Conservation (phyloP, 2,329 filamentous ascomycete species). For the Pseudodiploospora longispora region DNA sequence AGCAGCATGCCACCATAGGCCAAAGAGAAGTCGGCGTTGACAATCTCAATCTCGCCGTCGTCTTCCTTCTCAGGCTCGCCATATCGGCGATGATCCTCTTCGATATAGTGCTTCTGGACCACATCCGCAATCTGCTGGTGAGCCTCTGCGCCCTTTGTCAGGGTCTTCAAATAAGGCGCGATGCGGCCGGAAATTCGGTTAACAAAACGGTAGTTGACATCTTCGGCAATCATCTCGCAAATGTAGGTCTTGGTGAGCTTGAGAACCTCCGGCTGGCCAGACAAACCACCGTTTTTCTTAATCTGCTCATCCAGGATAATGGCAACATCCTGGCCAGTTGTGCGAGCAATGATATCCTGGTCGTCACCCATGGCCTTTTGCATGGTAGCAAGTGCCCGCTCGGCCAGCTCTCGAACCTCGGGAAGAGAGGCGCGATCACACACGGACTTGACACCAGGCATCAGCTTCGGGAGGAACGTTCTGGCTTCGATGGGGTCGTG, state of each 20-base stretch:
- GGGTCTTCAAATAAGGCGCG: conserved; percentile 63
- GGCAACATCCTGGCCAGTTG: conserved; percentile 63
- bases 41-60: conserved; percentile 88
- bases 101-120: conserved; percentile 70
- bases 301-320: conserved; percentile 69
- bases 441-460: conserved; percentile 86
- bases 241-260: conserved; percentile 65
- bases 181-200: conserved; percentile 62
- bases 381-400: conserved; percentile 76
- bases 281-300: conserved; percentile 57
- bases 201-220: conserved; percentile 75
- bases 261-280: conserved; percentile 54
- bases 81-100: conserved; percentile 80
- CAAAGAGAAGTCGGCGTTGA: conserved; percentile 95
- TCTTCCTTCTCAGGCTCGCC: conserved; percentile 80
- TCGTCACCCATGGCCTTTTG: conserved; percentile 82
- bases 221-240: conserved; percentile 75
- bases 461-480: conserved; percentile 88
- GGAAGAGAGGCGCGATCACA: conserved; percentile 83
- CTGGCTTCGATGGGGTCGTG: conserved; percentile 91
- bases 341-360: conserved; percentile 57
- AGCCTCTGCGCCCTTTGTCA: conserved; percentile 56
- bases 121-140: conserved; percentile 58
- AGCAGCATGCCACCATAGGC: conserved; percentile 97
- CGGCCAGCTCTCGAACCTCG: conserved; percentile 85